phyloP scores from a whole-genome alignment of 345 rosid genomes.

The Firmiana major region DNA sequence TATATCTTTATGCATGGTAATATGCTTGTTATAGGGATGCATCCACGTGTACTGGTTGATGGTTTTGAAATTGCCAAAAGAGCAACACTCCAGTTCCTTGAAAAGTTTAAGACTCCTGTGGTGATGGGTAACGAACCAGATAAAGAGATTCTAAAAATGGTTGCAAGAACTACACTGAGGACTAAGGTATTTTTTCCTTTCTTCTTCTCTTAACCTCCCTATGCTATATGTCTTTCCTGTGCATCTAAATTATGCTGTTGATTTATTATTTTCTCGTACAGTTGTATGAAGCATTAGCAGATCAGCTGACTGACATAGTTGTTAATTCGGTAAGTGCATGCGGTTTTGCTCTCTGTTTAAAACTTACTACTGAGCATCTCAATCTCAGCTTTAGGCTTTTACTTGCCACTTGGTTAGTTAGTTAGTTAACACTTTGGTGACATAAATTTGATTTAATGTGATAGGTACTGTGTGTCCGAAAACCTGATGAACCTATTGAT shows the following conservation, averaged over 20 bases:
- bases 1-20: not conserved
- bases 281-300: conserved; percentile 90
- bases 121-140: conserved; percentile 96
- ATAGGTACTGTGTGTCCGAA: conserved; percentile 86
- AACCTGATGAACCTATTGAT: conserved; percentile 86
- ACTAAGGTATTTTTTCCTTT: conserved; percentile 60
- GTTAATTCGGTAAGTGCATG: conserved; percentile 64
- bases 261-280: conserved; percentile 28
- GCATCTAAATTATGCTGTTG: not conserved
- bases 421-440: not conserved
- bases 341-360: not conserved
- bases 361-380: not conserved
- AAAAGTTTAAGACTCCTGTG: conserved; percentile 89
- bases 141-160: conserved; percentile 92
- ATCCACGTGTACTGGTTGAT: conserved; percentile 98
- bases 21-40: conserved; percentile 65
- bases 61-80: conserved; percentile 94
- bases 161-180: conserved; percentile 87
- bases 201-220: not conserved
- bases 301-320: conserved; percentile 87
- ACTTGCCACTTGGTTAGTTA: not conserved
- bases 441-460: conserved; percentile 18
- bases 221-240: not conserved
- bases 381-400: not conserved
- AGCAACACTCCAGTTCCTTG: conserved; percentile 92